Evolutionary conservation across 2,329 filamentous ascomycete genomes (phyloP).

Genomic region (Venturia aucupariae): DNA sequence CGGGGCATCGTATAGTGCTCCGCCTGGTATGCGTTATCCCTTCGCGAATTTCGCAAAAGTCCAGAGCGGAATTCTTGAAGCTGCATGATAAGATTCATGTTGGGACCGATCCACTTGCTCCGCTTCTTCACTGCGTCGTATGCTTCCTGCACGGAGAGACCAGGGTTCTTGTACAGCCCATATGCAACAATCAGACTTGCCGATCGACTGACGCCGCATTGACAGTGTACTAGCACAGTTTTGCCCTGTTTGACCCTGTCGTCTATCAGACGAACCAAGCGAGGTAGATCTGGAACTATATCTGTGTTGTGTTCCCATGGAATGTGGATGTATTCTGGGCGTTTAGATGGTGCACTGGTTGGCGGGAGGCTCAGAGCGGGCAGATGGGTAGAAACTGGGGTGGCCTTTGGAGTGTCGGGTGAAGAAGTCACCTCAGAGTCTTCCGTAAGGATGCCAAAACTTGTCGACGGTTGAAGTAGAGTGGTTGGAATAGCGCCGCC

Average conservation of each 20-base stretch:
- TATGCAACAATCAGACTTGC: slow-evolving; percentile 82
- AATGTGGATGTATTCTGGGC: slow-evolving; percentile 77
- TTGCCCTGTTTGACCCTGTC: slow-evolving; percentile 63
- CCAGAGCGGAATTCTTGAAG: slow-evolving; percentile 63
- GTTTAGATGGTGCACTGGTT: slow-evolving; percentile 25
- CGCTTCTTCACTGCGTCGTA: slow-evolving; percentile 72
- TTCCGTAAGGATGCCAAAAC: slow-evolving; percentile 7
- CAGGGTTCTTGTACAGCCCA: slow-evolving; percentile 68
- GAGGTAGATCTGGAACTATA: slow-evolving; percentile 67
- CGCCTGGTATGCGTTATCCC: neutral
- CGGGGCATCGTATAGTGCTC: slow-evolving; percentile 30
- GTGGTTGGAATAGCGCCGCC: slow-evolving; percentile 22
- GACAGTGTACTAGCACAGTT: slow-evolving; percentile 73
- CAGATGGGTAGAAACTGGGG: slow-evolving; percentile 32
- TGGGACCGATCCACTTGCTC: slow-evolving; percentile 81
- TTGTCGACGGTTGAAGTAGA: neutral
- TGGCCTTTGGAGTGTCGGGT: slow-evolving; percentile 44
- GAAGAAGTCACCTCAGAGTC: slow-evolving; percentile 23
- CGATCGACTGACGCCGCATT: slow-evolving; percentile 77
- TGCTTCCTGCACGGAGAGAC: slow-evolving; percentile 70
- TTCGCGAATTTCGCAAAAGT: slow-evolving; percentile 11
- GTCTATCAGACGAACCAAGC: slow-evolving; percentile 67
- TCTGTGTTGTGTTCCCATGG: slow-evolving; percentile 86
- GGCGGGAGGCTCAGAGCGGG: slow-evolving; percentile 20
- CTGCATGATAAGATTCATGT: slow-evolving; percentile 88